Conservation (phyloP, 2,329 filamentous ascomycete species). For the Calonectria pseudoturangicola region DNA sequence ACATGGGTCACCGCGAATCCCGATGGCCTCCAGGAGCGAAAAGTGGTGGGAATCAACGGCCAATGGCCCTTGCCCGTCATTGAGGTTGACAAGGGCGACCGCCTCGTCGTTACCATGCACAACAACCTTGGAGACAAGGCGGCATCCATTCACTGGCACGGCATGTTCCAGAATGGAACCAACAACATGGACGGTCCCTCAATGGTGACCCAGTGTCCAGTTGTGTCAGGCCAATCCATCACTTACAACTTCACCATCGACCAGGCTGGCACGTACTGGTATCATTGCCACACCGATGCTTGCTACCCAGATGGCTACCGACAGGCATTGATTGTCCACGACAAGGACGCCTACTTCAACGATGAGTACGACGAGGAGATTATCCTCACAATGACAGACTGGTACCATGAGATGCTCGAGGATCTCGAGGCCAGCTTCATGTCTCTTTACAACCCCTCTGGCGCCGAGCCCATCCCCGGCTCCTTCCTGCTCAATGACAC, state of each 20-base stretch:
- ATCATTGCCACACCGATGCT: constrained; percentile 70
- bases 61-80: constrained; percentile 79
- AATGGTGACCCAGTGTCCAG: constrained; percentile 74
- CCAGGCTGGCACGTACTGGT: constrained; percentile 78
- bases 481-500: constrained; percentile 83
- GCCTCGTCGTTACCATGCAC: constrained; percentile 67
- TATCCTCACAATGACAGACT: constrained; percentile 79
- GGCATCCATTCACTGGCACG: constrained; percentile 74
- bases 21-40: constrained; percentile 73
- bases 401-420: constrained; percentile 79
- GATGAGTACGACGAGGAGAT: constrained; percentile 78
- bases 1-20: constrained; percentile 78
- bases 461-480: constrained; percentile 80
- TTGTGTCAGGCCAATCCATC: constrained; percentile 71
- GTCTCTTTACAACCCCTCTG: constrained; percentile 72
- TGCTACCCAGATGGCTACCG: constrained; percentile 81
- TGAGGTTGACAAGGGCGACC: constrained; percentile 72
- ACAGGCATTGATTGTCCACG: constrained; percentile 78
- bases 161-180: constrained; percentile 75
- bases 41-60: constrained; percentile 79
- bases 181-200: constrained; percentile 75
- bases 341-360: constrained; percentile 74
- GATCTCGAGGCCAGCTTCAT: constrained; percentile 69
- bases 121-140: constrained; percentile 68
- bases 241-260: constrained; percentile 75